phyloP scores from a whole-genome alignment of 2,329 filamentous ascomycete genomes.

The Lecanosticta acicola region DNA sequence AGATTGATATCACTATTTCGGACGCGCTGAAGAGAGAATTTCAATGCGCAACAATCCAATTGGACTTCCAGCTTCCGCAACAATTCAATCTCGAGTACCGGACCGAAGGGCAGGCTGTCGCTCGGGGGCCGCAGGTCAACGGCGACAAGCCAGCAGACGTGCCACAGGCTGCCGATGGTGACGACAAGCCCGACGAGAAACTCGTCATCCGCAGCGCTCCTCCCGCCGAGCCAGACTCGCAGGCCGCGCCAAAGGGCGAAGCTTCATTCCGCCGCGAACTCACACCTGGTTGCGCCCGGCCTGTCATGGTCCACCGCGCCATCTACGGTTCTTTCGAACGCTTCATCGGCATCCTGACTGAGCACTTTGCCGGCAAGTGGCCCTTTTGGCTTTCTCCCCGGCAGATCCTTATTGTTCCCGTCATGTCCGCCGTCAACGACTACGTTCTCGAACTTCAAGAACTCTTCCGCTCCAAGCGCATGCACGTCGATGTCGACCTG shows the following conservation, averaged over 20 bases:
- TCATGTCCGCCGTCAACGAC: constrained; percentile 64
- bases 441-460: constrained; percentile 70
- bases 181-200: constrained; percentile 22
- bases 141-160: constrained; percentile 30
- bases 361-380: constrained; percentile 85
- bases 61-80: constrained; percentile 79
- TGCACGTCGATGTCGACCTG: constrained; percentile 67
- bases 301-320: constrained; percentile 82
- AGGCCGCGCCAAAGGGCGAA: constrained; percentile 27
- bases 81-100: constrained; percentile 87
- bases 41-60: constrained; percentile 90
- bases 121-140: constrained; percentile 27
- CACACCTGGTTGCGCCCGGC: constrained; percentile 66
- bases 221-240: constrained; percentile 22
- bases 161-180: constrained; percentile 36
- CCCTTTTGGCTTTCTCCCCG: constrained; percentile 84
- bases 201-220: constrained; percentile 32
- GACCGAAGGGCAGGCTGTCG: constrained; percentile 58
- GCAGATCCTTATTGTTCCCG: constrained; percentile 72
- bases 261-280: constrained; percentile 44
- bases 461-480: constrained; percentile 58
- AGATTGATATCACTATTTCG: constrained; percentile 94
- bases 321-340: constrained; percentile 67
- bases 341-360: constrained; percentile 69
- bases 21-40: constrained; percentile 79